phyloP scores from a whole-genome alignment of 306 rosid species.

The Cajanus cajan region DNA sequence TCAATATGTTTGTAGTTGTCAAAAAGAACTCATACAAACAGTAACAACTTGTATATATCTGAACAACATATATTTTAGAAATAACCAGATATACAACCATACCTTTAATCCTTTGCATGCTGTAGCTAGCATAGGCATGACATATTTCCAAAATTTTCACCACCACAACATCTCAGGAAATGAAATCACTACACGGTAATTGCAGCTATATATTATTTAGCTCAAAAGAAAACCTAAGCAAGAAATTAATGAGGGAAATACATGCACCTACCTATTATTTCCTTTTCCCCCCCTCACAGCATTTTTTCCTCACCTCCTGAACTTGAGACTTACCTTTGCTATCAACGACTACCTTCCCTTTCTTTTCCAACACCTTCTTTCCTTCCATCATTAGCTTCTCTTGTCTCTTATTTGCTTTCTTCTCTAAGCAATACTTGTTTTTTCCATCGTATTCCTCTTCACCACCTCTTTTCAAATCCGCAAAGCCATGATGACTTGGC shows the following conservation, averaged over 20 bases:
- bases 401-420: constrained; percentile 37
- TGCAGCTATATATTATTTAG: constrained; percentile 18
- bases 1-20: background rate
- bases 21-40: too few relatives aligned
- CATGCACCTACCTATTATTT: constrained; percentile 8
- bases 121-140: background rate
- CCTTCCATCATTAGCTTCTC: constrained; percentile 36
- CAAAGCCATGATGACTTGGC: constrained; percentile 46
- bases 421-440: constrained; percentile 26
- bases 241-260: background rate
- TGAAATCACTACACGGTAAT: constrained; percentile 17
- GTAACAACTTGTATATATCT: background rate
- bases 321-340: constrained; percentile 36
- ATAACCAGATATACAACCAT: background rate
- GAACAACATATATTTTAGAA: background rate
- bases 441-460: constrained; percentile 26
- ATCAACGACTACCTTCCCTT: constrained; percentile 21
- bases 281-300: constrained; percentile 30
- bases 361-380: constrained; percentile 36
- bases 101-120: constrained; percentile 5
- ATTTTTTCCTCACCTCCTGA: constrained; percentile 47
- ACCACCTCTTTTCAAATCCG: background rate
- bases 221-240: constrained; percentile 28
- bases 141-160: background rate
- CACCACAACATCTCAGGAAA: constrained; percentile 14